Percentiles rank a stretch among this genome's conserved stretches.
Evolutionary conservation across 768 basidiomycete genomes (phyloP).

Genomic region (Lyophyllum atratum): DNA sequence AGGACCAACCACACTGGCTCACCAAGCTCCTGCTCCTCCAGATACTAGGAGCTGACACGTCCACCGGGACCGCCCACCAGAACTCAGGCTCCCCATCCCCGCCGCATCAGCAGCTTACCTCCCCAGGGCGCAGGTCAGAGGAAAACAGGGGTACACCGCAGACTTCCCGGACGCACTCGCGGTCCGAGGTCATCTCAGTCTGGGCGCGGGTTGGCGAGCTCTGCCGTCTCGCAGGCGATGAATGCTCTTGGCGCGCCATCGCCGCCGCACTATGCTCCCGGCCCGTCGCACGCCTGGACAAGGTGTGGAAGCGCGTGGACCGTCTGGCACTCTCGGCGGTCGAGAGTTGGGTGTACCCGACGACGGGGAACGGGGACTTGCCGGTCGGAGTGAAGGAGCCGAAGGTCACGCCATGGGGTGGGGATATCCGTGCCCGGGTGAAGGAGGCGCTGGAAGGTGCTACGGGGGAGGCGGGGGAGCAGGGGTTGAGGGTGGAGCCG

Average conservation of each 20-base stretch:
- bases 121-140: conserved; percentile 34
- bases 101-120: conserved; percentile 8
- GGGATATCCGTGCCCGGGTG: conserved; percentile 50
- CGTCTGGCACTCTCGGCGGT: conserved; percentile 54
- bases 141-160: conserved; percentile 26
- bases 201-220: conserved; percentile 79
- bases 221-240: conserved; percentile 72
- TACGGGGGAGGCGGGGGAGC: conserved; percentile 42
- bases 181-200: conserved; percentile 69
- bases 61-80: conserved; percentile 26
- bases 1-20: conserved; percentile 78
- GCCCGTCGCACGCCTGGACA: conserved; percentile 75
- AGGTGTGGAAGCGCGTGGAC: conserved; percentile 80
- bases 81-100: background rate
- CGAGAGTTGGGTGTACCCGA: conserved; percentile 65
- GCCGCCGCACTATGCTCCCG: conserved; percentile 68
- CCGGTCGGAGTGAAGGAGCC: conserved; percentile 41
- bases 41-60: conserved; percentile 63
- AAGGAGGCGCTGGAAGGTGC: conserved; percentile 50
- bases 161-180: conserved; percentile 64
- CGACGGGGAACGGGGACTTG: conserved; percentile 28
- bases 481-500: conserved; percentile 41
- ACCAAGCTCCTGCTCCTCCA: conserved; percentile 73
- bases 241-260: conserved; percentile 80
- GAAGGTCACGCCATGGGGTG: conserved; percentile 68